Conservation (phyloP, 106 monocot genomes). For the Cymbidium sinense region DNA sequence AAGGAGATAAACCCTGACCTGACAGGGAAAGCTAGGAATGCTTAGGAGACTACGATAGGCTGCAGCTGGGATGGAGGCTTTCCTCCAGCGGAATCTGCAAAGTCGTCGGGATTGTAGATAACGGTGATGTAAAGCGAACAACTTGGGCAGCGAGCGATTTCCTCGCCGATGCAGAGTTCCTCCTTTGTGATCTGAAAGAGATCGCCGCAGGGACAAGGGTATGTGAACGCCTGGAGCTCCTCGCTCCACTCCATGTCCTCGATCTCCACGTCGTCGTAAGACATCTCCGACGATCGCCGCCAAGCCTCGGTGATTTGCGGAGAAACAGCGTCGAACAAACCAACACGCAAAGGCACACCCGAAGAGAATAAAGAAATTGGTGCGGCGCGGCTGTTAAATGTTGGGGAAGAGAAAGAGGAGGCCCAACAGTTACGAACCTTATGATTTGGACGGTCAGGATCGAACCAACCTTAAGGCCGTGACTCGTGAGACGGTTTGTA, state of each 20-base stretch:
- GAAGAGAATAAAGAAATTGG: no score
- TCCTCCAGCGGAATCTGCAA: conserved; percentile 10
- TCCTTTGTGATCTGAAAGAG: conserved; percentile 63
- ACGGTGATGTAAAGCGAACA: conserved; percentile 67
- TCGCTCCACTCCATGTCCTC: conserved; percentile 79
- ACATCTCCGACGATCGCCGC: conserved; percentile 25
- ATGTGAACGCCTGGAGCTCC: conserved; percentile 49
- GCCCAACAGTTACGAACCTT: no score
- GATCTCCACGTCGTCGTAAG: conserved; percentile 68
- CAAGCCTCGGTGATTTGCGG: not conserved
- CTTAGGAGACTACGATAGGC: conserved; percentile 41
- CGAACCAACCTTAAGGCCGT: no score
- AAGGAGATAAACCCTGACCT: not conserved
- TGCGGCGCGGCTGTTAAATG: no score
- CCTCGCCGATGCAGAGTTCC: conserved; percentile 58
- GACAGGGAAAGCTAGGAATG: not conserved
- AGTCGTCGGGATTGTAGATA: conserved; percentile 58
- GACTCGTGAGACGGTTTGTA: no score
- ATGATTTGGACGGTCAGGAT: no score
- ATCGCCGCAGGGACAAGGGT: conserved; percentile 67
- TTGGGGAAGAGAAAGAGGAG: no score
- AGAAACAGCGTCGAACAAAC: not conserved
- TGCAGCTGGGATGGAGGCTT: conserved; percentile 16
- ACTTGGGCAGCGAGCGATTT: conserved; percentile 59
- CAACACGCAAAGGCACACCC: no score